Conservation (phyloP, 495 filamentous ascomycete species). For the Aspergillus bertholletiae region DNA sequence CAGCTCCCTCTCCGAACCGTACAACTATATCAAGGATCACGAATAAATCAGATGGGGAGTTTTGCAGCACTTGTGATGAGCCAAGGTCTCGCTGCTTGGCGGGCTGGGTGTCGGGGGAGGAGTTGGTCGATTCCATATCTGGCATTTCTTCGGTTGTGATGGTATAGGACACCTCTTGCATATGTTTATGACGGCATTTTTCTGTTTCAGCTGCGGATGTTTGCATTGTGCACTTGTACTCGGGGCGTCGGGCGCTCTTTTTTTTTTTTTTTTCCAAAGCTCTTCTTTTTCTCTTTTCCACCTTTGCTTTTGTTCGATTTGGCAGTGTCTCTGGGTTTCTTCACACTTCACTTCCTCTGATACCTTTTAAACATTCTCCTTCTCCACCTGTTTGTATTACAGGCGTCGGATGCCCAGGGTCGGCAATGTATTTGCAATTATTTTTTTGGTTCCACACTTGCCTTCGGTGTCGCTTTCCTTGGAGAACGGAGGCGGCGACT, state of each 20-base stretch:
- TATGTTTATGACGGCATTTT: conserved; percentile 45
- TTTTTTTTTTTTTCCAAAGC: no score
- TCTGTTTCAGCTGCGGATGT: conserved; percentile 39
- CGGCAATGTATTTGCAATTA: conserved; percentile 17
- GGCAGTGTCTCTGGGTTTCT: conserved; percentile 26
- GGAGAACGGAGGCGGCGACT: neutral
- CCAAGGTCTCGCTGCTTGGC: conserved; percentile 12
- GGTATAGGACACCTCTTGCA: conserved; percentile 42
- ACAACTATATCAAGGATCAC: conserved; percentile 35
- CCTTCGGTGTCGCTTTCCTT: neutral
- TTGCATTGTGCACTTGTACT: conserved; percentile 30
- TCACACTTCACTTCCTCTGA: conserved; percentile 27
- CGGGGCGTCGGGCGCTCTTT: conserved; percentile 40
- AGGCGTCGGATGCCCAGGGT: conserved; percentile 30
- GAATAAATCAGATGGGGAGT: conserved; percentile 32
- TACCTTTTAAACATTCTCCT: conserved; percentile 35
- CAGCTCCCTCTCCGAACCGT: conserved; percentile 33
- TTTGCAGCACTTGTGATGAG: conserved; percentile 22
- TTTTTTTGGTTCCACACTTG: conserved; percentile 22
- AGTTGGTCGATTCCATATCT: conserved; percentile 38
- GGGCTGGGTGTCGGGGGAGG: conserved; percentile 21
- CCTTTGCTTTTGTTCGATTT: conserved; percentile 1
- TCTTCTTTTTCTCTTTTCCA: conserved; percentile 16
- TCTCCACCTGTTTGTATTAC: conserved; percentile 17
- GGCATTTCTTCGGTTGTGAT: conserved; percentile 44